A percentile compares a stretch with the other conserved stretches of the same genome.
These are phyloP conservation scores for Cajanus cajan DNA, from an alignment of 306 rosid genomes.

Conservation along the genomic window DNA sequence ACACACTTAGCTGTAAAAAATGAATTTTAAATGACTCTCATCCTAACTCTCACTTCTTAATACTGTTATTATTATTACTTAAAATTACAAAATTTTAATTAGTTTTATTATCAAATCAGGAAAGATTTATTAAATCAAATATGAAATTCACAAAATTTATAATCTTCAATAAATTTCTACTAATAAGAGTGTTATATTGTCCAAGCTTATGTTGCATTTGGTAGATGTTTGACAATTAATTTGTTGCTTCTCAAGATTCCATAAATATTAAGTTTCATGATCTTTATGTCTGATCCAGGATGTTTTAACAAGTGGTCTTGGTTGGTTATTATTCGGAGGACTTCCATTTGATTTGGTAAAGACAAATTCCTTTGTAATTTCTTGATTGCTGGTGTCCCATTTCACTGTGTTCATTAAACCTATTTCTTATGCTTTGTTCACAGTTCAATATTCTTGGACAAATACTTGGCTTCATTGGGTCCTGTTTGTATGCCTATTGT, in stretches of 20 bases:
- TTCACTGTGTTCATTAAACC: background rate
- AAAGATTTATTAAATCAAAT: too few relatives aligned
- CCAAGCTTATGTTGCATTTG: too few relatives aligned
- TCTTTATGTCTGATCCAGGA: constrained; percentile 9
- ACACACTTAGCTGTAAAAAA: too few relatives aligned
- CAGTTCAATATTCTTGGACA: constrained; percentile 68
- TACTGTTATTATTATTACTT: too few relatives aligned
- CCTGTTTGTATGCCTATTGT: constrained; percentile 66
- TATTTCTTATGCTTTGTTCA: constrained; percentile 10
- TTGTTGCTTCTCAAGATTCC: background rate
- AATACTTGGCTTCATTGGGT: constrained; percentile 68
- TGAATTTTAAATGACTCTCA: too few relatives aligned
- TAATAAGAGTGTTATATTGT: too few relatives aligned
- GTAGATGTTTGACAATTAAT: too few relatives aligned
- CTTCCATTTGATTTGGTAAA: constrained; percentile 42
- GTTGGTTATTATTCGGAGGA: constrained; percentile 39
- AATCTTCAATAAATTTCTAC: too few relatives aligned
- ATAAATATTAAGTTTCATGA: background rate
- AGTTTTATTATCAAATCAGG: too few relatives aligned
- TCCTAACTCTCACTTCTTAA: too few relatives aligned
- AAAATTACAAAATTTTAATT: too few relatives aligned
- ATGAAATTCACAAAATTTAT: too few relatives aligned
- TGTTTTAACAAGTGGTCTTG: constrained; percentile 34
- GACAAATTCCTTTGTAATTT: background rate
- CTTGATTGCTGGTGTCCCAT: background rate